Evolutionary conservation across 2,329 filamentous ascomycete species (phyloP).

Genomic region (Cordyceps militaris): DNA sequence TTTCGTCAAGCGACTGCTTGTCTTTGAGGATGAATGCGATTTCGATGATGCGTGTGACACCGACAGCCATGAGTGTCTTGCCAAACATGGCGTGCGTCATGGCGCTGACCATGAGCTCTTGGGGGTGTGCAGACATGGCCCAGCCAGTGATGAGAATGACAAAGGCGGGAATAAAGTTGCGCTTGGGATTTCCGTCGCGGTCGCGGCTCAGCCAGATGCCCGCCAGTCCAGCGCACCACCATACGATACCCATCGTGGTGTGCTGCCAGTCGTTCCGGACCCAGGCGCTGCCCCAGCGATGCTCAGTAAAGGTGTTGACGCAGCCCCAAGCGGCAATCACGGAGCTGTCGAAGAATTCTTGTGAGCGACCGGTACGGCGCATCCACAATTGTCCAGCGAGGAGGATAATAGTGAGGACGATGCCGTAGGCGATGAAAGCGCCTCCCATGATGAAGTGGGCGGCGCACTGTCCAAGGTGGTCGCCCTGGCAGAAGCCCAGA

Average conservation of each 20-base stretch:
- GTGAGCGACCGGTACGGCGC: conserved; percentile 71
- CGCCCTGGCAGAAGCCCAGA: conserved; percentile 84
- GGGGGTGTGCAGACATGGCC: conserved; percentile 90
- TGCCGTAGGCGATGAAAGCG: conserved; percentile 90
- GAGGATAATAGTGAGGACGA: conserved; percentile 77
- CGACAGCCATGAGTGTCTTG: conserved; percentile 90
- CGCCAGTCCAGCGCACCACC: conserved; percentile 90
- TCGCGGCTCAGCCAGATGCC: conserved; percentile 88
- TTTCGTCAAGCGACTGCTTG: conserved; percentile 53
- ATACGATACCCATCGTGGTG: conserved; percentile 98
- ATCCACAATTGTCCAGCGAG: conserved; percentile 87
- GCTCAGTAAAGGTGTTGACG: conserved; percentile 97
- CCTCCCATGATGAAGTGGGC: conserved; percentile 99
- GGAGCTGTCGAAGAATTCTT: conserved; percentile 92
- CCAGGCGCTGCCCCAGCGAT: conserved; percentile 86
- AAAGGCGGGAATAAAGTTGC: conserved; percentile 88
- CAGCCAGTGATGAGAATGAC: conserved; percentile 90
- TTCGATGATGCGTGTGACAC: conserved; percentile 78
- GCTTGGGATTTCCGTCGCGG: conserved; percentile 75
- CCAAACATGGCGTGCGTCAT: conserved; percentile 88
- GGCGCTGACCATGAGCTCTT: conserved; percentile 73
- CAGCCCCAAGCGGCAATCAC: conserved; percentile 94
- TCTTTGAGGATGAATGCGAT: conserved; percentile 83
- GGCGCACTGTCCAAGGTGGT: conserved; percentile 85
- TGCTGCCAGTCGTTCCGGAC: conserved; percentile 93